A percentile compares a stretch with the other conserved stretches of the same genome.
phyloP scores from a whole-genome alignment of 169 alveolate genomes.

The Toxoplasma gondii region DNA sequence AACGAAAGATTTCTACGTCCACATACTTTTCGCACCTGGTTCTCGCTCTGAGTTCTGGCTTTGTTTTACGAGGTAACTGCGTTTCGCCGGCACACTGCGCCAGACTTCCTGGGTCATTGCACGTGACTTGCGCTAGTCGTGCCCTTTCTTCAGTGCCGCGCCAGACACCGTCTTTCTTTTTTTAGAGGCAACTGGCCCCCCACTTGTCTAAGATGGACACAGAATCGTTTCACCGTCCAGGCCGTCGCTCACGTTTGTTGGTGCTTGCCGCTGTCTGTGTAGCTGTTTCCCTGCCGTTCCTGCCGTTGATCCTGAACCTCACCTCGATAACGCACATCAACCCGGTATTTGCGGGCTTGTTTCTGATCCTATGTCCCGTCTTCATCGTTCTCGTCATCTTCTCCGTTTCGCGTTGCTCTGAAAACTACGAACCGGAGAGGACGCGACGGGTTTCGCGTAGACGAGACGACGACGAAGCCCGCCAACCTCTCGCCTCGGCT shows the following conservation, averaged over 20 bases:
- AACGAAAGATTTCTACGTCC: too few relatives aligned
- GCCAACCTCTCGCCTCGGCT: background rate
- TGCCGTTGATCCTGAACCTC: background rate
- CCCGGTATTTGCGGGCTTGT: conserved; percentile 13
- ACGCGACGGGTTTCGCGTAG: background rate
- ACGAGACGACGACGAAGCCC: background rate
- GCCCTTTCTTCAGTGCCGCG: too few relatives aligned
- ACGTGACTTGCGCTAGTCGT: too few relatives aligned
- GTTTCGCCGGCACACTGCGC: too few relatives aligned
- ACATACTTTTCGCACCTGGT: too few relatives aligned
- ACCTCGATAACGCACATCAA: background rate
- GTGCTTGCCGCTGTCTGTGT: background rate
- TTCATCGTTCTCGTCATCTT: background rate
- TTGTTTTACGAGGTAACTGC: too few relatives aligned
- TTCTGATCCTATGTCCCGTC: background rate
- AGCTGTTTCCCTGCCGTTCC: conserved; percentile 2
- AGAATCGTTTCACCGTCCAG: background rate
- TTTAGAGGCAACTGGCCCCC: background rate
- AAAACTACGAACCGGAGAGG: background rate
- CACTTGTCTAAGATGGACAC: background rate
- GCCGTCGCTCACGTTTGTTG: conserved; percentile 20
- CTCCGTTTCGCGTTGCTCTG: conserved; percentile 33
- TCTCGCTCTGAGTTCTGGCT: too few relatives aligned
- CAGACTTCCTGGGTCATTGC: too few relatives aligned
- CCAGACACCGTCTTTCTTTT: too few relatives aligned